Evolutionary conservation across 2,329 filamentous ascomycete genomes (phyloP).

Genomic region (Aspergillus fumigatus): DNA sequence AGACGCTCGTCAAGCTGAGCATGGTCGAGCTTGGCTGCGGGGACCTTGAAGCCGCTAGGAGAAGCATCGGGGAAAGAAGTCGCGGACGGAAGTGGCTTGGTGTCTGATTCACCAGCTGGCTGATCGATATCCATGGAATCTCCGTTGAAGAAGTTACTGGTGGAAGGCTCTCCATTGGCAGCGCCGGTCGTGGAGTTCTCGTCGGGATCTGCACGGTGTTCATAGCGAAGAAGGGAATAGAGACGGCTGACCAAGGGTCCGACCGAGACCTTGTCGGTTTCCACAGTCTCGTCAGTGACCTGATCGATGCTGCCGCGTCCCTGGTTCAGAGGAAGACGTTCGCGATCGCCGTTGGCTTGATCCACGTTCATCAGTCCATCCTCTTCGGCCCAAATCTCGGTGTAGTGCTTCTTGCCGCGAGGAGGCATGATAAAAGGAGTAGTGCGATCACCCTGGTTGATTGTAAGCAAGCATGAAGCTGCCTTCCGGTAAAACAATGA

Average conservation of each 20-base stretch:
- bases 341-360: conserved; percentile 55
- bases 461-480: conserved; percentile 5
- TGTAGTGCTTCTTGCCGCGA: conserved; percentile 79
- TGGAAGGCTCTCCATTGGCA: neutral
- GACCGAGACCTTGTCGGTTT: conserved; percentile 83
- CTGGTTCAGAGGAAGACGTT: conserved; percentile 72
- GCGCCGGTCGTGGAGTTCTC: conserved; percentile 47
- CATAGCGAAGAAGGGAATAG: conserved; percentile 74
- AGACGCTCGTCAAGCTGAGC: conserved; percentile 83
- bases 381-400: conserved; percentile 89
- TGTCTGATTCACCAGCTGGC: conserved; percentile 44
- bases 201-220: conserved; percentile 48
- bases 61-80: conserved; percentile 75
- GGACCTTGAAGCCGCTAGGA: conserved; percentile 73
- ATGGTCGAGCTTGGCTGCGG: conserved; percentile 76
- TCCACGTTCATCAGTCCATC: conserved; percentile 77
- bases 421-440: conserved; percentile 82
- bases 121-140: conserved; percentile 48
- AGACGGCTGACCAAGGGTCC: conserved; percentile 81
- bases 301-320: conserved; percentile 80
- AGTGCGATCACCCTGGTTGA: conserved; percentile 64
- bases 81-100: conserved; percentile 58
- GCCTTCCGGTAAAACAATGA: conserved; percentile 10
- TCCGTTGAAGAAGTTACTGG: conserved; percentile 38
- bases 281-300: conserved; percentile 78